Evolutionary conservation across 1,284 basidiomycete species (phyloP).

Genomic region (Apiotrichum domesticum): DNA sequence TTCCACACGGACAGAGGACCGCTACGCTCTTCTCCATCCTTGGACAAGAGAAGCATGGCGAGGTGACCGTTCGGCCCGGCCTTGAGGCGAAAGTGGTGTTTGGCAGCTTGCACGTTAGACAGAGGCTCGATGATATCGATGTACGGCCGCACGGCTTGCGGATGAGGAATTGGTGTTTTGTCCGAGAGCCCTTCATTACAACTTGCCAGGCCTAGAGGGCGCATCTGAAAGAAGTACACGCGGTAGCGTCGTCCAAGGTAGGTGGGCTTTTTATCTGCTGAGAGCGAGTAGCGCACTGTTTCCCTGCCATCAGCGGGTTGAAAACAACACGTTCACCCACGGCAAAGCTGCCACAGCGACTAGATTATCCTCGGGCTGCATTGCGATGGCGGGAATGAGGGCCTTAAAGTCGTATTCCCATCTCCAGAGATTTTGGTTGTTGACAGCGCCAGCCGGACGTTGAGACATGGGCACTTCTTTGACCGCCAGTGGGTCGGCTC

Average conservation of each 20-base stretch:
- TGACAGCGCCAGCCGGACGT: neutral
- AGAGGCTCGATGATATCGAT: constrained; percentile 5
- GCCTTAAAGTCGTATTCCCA: constrained; percentile 3
- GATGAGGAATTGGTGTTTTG: neutral
- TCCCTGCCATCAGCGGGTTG: neutral
- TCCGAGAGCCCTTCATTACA: neutral
- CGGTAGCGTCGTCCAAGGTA: neutral
- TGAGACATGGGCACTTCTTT: constrained; percentile 1
- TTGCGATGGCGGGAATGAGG: neutral
- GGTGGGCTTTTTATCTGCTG: neutral
- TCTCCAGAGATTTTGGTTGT: constrained; percentile 4
- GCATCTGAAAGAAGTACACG: constrained; percentile 6
- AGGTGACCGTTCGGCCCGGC: neutral
- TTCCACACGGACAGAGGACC: constrained; percentile 1
- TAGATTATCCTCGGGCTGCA: constrained; percentile 8
- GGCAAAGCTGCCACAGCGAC: neutral
- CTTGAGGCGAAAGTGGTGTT: neutral
- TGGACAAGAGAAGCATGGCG: neutral
- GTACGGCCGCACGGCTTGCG: neutral
- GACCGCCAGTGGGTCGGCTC: neutral
- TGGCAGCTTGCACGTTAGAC: neutral
- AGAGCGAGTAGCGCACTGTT: neutral
- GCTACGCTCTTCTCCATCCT: neutral
- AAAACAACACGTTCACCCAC: neutral
- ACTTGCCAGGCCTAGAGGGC: neutral